Evolutionary conservation across 768 basidiomycete genomes (phyloP).

Genomic region (Macrolepiota albuminosa): DNA sequence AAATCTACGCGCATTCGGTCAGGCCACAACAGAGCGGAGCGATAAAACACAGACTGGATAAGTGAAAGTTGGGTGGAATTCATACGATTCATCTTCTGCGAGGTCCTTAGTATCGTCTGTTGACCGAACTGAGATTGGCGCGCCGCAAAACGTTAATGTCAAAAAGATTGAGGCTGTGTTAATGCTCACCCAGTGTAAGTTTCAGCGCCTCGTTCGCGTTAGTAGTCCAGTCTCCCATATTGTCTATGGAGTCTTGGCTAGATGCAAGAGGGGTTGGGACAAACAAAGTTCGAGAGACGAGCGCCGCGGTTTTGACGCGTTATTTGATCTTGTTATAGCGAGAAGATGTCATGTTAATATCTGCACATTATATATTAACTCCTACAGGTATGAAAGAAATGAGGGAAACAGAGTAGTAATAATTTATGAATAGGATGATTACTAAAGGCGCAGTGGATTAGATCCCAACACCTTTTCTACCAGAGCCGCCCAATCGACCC

Average conservation of each 20-base stretch:
- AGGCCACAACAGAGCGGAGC: neutral
- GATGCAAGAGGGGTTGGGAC: neutral
- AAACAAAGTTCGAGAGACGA: neutral
- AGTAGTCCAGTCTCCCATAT: conserved; percentile 67
- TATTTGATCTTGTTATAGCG: conserved; percentile 15
- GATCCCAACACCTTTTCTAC: conserved; percentile 29
- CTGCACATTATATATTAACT: neutral
- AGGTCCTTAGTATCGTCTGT: conserved; percentile 56
- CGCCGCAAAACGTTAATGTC: neutral
- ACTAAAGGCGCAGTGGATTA: conserved; percentile 1
- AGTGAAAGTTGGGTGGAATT: conserved; percentile 87
- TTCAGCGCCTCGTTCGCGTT: conserved; percentile 75
- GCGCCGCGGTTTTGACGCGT: conserved; percentile 15
- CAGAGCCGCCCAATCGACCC: conserved; percentile 37
- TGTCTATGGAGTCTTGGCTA: neutral
- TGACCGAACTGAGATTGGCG: conserved; percentile 54
- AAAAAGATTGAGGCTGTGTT: neutral
- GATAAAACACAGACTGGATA: conserved; percentile 67
- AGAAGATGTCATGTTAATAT: neutral
- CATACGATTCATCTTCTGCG: conserved; percentile 52
- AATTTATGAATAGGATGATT: neutral
- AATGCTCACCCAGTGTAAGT: conserved; percentile 64
- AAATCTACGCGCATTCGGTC: conserved; percentile 56
- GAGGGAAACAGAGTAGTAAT: neutral
- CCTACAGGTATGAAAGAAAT: neutral